These are phyloP conservation scores for Populus pruinosa DNA, from an alignment of 345 rosid genomes.

Conservation along the genomic window DNA sequence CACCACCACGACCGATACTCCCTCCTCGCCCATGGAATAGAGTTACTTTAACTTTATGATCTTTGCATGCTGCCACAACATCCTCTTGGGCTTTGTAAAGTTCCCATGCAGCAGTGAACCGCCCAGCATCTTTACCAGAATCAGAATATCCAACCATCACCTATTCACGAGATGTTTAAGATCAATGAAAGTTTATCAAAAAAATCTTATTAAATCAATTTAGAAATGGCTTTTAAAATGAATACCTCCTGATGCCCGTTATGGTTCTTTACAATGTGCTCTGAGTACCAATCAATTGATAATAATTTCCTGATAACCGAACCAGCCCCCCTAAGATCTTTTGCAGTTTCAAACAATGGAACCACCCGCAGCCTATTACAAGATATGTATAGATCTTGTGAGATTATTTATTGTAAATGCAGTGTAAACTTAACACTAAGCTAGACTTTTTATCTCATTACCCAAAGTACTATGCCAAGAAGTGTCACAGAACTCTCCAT, in stretches of 20 bases:
- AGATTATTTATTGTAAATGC: not conserved
- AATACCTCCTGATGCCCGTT: conserved; percentile 87
- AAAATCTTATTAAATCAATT: conserved; percentile 1
- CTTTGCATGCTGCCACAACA: conserved; percentile 93
- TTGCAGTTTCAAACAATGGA: conserved; percentile 92
- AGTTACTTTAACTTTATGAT: conserved; percentile 80
- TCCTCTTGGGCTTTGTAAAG: conserved; percentile 98
- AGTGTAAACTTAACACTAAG: no score
- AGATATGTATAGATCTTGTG: conserved; percentile 9
- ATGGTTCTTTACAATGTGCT: conserved; percentile 75
- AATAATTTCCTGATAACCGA: conserved; percentile 71
- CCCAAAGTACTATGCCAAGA: not conserved
- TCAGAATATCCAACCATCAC: conserved; percentile 99
- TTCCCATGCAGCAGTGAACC: conserved; percentile 99
- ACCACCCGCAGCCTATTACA: conserved; percentile 79
- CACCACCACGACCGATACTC: conserved; percentile 98
- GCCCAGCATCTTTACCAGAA: conserved; percentile 99
- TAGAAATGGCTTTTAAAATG: not conserved
- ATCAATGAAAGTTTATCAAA: conserved; percentile 3
- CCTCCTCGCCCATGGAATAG: conserved; percentile 98
- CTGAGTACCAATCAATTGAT: conserved; percentile 91
- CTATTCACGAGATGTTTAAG: conserved; percentile 33
- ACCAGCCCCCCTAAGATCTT: conserved; percentile 88
- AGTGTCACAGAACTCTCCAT: not conserved
- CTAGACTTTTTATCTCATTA: not conserved